Conservation (phyloP, 306 rosid species). For the Vigna mungo region DNA sequence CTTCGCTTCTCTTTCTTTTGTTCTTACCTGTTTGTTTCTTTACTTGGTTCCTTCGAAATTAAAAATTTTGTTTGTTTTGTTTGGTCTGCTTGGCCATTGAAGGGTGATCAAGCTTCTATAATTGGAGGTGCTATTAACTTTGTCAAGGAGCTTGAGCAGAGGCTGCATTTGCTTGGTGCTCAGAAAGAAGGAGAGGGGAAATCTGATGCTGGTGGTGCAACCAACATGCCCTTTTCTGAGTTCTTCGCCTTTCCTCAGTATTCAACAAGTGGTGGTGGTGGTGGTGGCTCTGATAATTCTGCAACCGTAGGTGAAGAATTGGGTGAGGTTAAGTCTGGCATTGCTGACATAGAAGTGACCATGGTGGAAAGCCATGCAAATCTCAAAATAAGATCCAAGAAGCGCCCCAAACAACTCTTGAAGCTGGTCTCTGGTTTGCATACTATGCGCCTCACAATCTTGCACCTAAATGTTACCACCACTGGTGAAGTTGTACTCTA, state of each 20-base stretch:
- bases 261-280: slow-evolving; percentile 49
- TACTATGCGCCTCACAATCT: slow-evolving; percentile 69
- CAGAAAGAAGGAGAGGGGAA: slow-evolving; percentile 44
- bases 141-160: slow-evolving; percentile 89
- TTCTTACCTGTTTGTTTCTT: not conserved
- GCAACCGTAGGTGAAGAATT: slow-evolving; percentile 42
- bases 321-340: slow-evolving; percentile 46
- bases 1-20: not conserved
- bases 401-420: slow-evolving; percentile 73
- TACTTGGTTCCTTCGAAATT: not conserved
- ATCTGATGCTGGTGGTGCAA: slow-evolving; percentile 19
- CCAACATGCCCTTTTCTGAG: slow-evolving; percentile 68
- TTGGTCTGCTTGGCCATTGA: slow-evolving; percentile 35
- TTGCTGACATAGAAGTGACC: slow-evolving; percentile 91
- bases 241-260: slow-evolving; percentile 89
- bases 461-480: slow-evolving; percentile 84
- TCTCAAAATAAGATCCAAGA: slow-evolving; percentile 75
- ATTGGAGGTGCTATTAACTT: slow-evolving; percentile 93
- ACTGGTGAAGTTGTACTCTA: slow-evolving; percentile 66
- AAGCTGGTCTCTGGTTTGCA: slow-evolving; percentile 79
- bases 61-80: not conserved
- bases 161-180: slow-evolving; percentile 68
- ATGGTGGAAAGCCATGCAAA: slow-evolving; percentile 97
- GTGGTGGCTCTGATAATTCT: slow-evolving; percentile 43
- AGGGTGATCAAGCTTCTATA: slow-evolving; percentile 97